Percentiles rank a stretch among this genome's conserved stretches.
phyloP scores from a whole-genome alignment of 257 asterid genomes.

The Solanum sparsipilum region DNA sequence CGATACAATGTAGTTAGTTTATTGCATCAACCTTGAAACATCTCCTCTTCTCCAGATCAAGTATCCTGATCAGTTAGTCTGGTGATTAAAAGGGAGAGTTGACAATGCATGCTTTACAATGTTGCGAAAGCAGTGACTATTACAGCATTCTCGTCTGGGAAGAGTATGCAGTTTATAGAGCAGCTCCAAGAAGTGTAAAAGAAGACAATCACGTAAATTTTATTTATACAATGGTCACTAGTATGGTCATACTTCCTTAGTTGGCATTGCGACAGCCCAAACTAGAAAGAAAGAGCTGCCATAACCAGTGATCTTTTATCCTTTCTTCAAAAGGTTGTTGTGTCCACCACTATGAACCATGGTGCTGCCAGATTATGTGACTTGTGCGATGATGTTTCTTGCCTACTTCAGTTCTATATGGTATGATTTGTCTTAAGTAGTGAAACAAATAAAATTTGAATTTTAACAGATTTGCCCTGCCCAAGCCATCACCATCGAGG shows the following conservation, averaged over 20 bases:
- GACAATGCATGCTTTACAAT: not conserved
- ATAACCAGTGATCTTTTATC: not conserved
- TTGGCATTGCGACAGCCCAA: not conserved
- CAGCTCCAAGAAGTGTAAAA: not conserved
- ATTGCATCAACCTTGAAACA: not conserved
- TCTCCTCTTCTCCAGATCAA: not conserved
- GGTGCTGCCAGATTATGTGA: not conserved
- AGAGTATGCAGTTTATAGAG: not conserved
- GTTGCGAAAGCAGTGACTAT: not conserved
- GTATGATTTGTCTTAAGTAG: not conserved
- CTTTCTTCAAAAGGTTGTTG: not conserved
- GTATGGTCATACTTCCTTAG: not conserved
- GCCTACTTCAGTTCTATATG: not conserved
- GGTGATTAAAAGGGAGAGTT: not conserved
- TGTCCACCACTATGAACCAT: not conserved
- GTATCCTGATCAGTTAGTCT: not conserved
- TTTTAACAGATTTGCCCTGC: constrained; percentile 70
- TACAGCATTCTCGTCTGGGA: not conserved
- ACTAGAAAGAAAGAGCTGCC: not conserved
- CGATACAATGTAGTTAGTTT: not conserved
- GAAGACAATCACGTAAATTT: not conserved
- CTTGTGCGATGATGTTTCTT: not conserved
- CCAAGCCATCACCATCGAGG: constrained; percentile 95
- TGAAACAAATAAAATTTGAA: not conserved
- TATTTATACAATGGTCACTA: not conserved